Evolutionary conservation across 306 rosid species (phyloP).

Genomic region (Arachis hypogaea): DNA sequence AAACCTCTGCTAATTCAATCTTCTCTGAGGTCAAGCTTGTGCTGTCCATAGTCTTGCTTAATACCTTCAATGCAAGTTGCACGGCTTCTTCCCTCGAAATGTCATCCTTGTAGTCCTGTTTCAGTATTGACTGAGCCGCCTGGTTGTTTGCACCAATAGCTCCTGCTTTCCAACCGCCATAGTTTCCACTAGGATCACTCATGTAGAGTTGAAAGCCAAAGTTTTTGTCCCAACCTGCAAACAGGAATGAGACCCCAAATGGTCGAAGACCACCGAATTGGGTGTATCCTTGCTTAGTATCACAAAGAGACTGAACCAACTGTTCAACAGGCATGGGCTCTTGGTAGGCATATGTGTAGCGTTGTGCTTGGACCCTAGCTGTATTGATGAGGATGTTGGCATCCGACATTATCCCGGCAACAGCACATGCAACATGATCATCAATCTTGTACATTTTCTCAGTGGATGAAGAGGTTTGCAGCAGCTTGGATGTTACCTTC

Average conservation of each 20-base stretch:
- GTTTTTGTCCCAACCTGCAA: slow-evolving; percentile 61
- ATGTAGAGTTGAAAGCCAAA: slow-evolving; percentile 58
- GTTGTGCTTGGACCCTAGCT: slow-evolving; percentile 60
- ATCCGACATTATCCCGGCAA: slow-evolving; percentile 61
- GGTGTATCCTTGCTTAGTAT: slow-evolving; percentile 58
- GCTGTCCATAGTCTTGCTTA: slow-evolving; percentile 61
- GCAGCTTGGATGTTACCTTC: slow-evolving; percentile 58
- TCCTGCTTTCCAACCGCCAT: slow-evolving; percentile 61
- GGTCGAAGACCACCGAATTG: slow-evolving; percentile 60
- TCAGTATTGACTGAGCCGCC: slow-evolving; percentile 55
- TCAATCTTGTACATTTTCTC: slow-evolving; percentile 63
- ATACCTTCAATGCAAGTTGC: slow-evolving; percentile 56
- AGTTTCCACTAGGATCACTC: slow-evolving; percentile 64
- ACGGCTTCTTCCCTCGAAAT: slow-evolving; percentile 56
- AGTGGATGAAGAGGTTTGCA: slow-evolving; percentile 57
- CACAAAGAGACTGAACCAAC: slow-evolving; percentile 58
- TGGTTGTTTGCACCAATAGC: slow-evolving; percentile 60
- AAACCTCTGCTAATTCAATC: slow-evolving; percentile 57
- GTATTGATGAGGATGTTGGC: slow-evolving; percentile 60
- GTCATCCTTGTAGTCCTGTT: slow-evolving; percentile 62
- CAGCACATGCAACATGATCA: slow-evolving; percentile 60
- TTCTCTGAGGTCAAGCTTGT: slow-evolving; percentile 54
- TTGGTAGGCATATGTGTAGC: slow-evolving; percentile 51
- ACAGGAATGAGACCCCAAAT: slow-evolving; percentile 54
- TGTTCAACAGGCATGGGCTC: slow-evolving; percentile 64